Evolutionary conservation across 2,329 filamentous ascomycete genomes (phyloP), one percentile per base, ranked within the genome.

Genomic region (Domatiomyces globalis): DNA sequence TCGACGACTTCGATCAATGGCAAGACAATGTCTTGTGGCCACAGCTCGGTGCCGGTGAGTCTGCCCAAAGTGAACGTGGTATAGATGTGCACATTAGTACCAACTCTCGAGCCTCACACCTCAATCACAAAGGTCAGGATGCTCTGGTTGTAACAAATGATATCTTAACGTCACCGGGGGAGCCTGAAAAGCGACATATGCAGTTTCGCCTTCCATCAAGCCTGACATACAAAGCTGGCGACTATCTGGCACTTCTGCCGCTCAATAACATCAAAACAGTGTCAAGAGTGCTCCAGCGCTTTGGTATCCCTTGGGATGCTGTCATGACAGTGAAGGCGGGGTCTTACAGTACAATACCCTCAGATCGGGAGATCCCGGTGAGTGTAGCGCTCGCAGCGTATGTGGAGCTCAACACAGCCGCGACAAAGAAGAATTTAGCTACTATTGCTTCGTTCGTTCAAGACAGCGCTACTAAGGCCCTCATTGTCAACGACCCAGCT

Each of bases 171-270:
- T 63, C 73, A 0, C 66, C 69, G 1, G 72, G 68, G 0, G 73
- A 71, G 22, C 69, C 77, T 0, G 68, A 69, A 39, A 87, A 87
- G 70, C 76, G 77, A 20, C 75, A 83, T 55, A 75, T 87, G 18
- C 79, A 80, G 56, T 78, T 88, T 33, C 76, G 79, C 54, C 72
- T 90, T 1, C 85, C 85, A 0, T 75, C 72, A 0, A 77, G 75
- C 48, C 73, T 79, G 71, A 74, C 73, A 0, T 90, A 89, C 66
- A 74, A 76, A 42, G 77, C 82, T 1, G 86, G 85, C 12, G 85
- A 90, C 62, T 90, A 92, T 63, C 74, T 90, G 0, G 82, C 83
- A 0, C 72, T 88, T 2, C 70, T 88, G 1, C 85, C 85, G 0
- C 67, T 85, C 27, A 90, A 90, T 63, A 79, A 80, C 1, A 72